Conservation (phyloP, 306 rosid genomes). For the Begonia peltatifolia region DNA sequence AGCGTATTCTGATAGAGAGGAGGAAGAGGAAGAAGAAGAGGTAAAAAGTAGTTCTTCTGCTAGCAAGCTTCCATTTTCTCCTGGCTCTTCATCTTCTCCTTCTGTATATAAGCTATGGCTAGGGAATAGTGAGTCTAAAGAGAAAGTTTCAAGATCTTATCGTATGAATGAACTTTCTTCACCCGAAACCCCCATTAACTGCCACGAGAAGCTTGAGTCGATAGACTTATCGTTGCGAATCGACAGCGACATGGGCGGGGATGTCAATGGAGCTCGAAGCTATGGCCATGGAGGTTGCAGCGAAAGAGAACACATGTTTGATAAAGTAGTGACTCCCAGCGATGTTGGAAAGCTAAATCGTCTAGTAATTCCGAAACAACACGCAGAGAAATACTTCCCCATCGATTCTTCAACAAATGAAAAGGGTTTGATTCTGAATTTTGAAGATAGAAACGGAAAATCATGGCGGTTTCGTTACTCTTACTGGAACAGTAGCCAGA, state of each 20-base stretch:
- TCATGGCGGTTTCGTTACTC: conserved; percentile 18
- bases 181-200: neutral
- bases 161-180: neutral
- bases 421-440: conserved; percentile 12
- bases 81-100: too few species aligned
- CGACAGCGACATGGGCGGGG: neutral
- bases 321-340: conserved; percentile 14
- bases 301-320: conserved; percentile 14
- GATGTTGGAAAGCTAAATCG: conserved; percentile 14
- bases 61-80: too few species aligned
- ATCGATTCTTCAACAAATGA: conserved; percentile 6
- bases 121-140: neutral
- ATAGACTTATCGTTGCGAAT: conserved; percentile 8
- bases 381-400: conserved; percentile 14
- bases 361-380: conserved; percentile 12
- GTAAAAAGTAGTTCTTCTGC: neutral
- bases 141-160: neutral
- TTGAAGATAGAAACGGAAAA: conserved; percentile 12
- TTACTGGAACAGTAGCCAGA: conserved; percentile 19
- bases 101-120: neutral
- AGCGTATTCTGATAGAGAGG: conserved; percentile 2
- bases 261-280: neutral
- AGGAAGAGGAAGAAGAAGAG: conserved; percentile 1
- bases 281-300: neutral
- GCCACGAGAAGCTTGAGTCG: neutral